Conservation (phyloP, 176 grass and related monocot genomes). For the Phoenix roebelenii region DNA sequence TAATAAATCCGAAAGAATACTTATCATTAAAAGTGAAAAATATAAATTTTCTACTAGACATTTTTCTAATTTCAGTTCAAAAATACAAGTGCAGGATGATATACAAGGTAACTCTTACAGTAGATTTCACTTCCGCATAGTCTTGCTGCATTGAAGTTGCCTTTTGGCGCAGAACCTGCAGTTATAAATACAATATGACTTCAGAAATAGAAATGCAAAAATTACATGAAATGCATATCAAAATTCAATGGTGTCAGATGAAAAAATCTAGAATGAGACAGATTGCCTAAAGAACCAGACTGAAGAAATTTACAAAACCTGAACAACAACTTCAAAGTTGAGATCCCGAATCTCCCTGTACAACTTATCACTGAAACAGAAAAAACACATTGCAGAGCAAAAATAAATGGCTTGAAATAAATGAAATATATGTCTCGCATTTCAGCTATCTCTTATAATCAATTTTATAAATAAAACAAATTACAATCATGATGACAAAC, state of each 20-base stretch:
- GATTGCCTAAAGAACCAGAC: neutral
- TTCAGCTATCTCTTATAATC: too few species aligned
- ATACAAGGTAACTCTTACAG: constrained; percentile 17
- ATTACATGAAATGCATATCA: too few species aligned
- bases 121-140: constrained; percentile 91
- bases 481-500: too few species aligned
- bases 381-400: constrained; percentile 4
- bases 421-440: too few species aligned
- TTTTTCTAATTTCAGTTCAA: too few species aligned
- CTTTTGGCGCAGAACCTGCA: constrained; percentile 92
- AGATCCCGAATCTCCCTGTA: constrained; percentile 96
- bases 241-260: neutral
- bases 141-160: constrained; percentile 98
- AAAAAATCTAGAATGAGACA: too few species aligned
- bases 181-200: neutral
- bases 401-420: neutral
- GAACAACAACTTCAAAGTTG: constrained; percentile 97
- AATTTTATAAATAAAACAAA: too few species aligned
- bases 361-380: constrained; percentile 77
- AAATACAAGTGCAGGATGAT: neutral
- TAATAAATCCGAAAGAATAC: too few species aligned
- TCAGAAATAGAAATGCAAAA: too few species aligned
- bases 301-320: constrained; percentile 35
- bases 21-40: too few species aligned
- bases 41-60: too few species aligned